phyloP scores from a whole-genome alignment of 148 eudicot species.

The Chenopodium berlandieri region DNA sequence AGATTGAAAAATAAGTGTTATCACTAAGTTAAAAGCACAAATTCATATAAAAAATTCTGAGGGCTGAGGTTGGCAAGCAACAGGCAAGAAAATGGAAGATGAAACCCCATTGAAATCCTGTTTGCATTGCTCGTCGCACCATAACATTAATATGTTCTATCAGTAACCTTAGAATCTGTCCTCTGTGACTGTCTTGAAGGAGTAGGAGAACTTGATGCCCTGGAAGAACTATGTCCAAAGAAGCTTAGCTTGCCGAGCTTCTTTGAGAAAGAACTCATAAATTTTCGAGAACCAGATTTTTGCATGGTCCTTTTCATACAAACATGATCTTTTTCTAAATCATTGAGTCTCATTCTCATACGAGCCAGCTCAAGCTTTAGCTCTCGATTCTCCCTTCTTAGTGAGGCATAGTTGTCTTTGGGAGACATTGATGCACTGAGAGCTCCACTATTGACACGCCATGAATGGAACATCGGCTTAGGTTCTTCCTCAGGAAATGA shows the following conservation, averaged over 20 bases:
- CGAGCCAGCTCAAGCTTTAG: slow-evolving; percentile 91
- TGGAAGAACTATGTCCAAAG: slow-evolving; percentile 65
- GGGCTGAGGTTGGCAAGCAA: not conserved
- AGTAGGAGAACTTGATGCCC: slow-evolving; percentile 53
- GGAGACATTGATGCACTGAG: slow-evolving; percentile 96
- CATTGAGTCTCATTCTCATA: slow-evolving; percentile 86
- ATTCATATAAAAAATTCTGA: slow-evolving; percentile 28
- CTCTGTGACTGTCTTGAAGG: slow-evolving; percentile 69
- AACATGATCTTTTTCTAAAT: slow-evolving; percentile 91
- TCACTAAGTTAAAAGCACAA: slow-evolving; percentile 23
- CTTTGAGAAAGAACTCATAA: slow-evolving; percentile 75
- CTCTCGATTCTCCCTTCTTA: slow-evolving; percentile 82
- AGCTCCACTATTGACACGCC: slow-evolving; percentile 93
- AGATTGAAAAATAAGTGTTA: not conserved
- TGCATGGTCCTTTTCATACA: slow-evolving; percentile 84
- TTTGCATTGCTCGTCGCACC: not conserved
- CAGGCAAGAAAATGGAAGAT: not conserved
- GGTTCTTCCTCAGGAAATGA: slow-evolving; percentile 68
- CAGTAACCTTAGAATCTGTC: slow-evolving; percentile 70
- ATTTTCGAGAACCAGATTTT: slow-evolving; percentile 63
- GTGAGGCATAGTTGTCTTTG: slow-evolving; percentile 81
- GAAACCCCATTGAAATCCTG: not conserved
- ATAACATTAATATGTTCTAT: slow-evolving; percentile 44
- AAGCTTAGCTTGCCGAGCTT: slow-evolving; percentile 64
- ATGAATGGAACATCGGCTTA: slow-evolving; percentile 77